phyloP scores from a whole-genome alignment of 2,329 filamentous ascomycete species.

The Paraconiothyrium sp. region DNA sequence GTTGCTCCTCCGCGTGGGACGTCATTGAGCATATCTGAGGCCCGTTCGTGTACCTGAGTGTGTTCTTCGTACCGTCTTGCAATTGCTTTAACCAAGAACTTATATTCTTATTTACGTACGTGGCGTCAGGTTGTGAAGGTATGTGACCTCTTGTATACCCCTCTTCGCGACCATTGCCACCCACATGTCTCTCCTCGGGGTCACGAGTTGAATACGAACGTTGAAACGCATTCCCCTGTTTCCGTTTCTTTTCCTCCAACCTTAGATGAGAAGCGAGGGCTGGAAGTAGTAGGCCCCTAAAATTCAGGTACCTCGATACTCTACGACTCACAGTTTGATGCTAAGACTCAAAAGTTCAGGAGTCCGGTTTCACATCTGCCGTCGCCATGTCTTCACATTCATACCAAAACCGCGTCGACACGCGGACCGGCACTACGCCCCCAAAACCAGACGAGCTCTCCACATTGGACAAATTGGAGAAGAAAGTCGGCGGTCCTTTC shows the following conservation, averaged over 20 bases:
- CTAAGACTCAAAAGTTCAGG: background rate
- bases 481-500: conserved; percentile 41
- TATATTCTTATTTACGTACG: background rate
- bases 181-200: background rate
- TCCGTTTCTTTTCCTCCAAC: background rate
- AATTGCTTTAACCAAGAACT: background rate
- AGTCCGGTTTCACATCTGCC: background rate
- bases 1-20: background rate
- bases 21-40: background rate
- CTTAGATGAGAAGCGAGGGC: background rate
- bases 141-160: background rate
- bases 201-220: background rate
- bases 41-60: background rate
- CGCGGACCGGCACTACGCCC: conserved; percentile 39
- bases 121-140: background rate
- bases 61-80: background rate
- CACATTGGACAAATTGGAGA: conserved; percentile 44
- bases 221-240: background rate
- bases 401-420: conserved; percentile 39
- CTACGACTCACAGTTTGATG: background rate
- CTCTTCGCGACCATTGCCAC: background rate
- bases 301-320: background rate
- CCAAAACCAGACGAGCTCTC: conserved; percentile 43
- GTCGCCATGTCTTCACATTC: conserved; percentile 2
- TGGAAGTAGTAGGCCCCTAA: background rate